These are phyloP conservation scores for Lophiotrema nucula DNA, from an alignment of 495 filamentous ascomycete genomes.

Conservation along the genomic window DNA sequence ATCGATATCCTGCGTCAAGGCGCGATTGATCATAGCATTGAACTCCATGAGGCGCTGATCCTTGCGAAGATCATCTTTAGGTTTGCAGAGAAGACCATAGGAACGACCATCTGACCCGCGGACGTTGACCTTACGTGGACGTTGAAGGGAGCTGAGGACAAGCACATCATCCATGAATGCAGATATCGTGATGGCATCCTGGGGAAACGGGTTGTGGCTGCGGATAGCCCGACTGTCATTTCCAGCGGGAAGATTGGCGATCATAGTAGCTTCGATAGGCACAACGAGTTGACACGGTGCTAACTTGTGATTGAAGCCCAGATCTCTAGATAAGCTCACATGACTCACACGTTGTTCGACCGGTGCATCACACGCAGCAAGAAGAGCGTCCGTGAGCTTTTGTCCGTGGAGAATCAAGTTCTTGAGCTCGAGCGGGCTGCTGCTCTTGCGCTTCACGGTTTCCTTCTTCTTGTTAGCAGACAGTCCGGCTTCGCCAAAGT, in stretches of 20 bases:
- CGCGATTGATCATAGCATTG: slow-evolving; percentile 94
- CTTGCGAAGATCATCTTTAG: slow-evolving; percentile 95
- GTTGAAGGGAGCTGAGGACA: slow-evolving; percentile 87
- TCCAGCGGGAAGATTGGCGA: slow-evolving; percentile 73
- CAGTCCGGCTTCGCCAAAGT: slow-evolving; percentile 1
- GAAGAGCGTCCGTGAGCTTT: slow-evolving; percentile 77
- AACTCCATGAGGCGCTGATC: slow-evolving; percentile 99
- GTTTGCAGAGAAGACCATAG: slow-evolving; percentile 92
- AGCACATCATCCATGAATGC: slow-evolving; percentile 79
- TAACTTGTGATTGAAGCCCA: slow-evolving; percentile 79
- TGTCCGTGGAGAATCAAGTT: slow-evolving; percentile 72
- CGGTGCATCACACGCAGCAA: slow-evolving; percentile 72
- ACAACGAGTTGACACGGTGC: slow-evolving; percentile 83
- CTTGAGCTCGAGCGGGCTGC: slow-evolving; percentile 56
- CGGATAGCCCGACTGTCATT: slow-evolving; percentile 65
- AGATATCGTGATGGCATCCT: slow-evolving; percentile 60
- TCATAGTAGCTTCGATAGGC: slow-evolving; percentile 80
- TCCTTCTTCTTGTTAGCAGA: slow-evolving; percentile 20
- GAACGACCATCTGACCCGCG: slow-evolving; percentile 81
- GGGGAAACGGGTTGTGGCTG: slow-evolving; percentile 79
- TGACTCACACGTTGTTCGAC: slow-evolving; percentile 67
- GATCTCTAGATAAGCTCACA: slow-evolving; percentile 69
- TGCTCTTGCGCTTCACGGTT: slow-evolving; percentile 8
- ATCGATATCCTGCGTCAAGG: slow-evolving; percentile 85
- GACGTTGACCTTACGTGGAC: slow-evolving; percentile 85